A percentile compares a stretch with the other conserved stretches of the same genome.
Conservation (phyloP, 2,329 filamentous ascomycete species). For the Colletotrichum neosansevieriae region DNA sequence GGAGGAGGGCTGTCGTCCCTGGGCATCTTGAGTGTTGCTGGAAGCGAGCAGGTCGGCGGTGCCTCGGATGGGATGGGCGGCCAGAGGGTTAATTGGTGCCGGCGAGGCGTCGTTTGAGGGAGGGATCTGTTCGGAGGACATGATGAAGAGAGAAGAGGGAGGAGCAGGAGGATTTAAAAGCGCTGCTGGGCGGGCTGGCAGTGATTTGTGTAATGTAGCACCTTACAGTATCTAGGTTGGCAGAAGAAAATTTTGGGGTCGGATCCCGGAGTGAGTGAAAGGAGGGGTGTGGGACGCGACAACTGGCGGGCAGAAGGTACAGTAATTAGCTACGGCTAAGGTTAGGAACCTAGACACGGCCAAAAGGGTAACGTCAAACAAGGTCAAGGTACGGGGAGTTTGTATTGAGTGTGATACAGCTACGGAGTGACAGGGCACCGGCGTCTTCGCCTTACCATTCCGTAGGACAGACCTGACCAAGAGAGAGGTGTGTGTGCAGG, state of each 20-base stretch:
- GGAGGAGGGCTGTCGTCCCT: constrained; percentile 73
- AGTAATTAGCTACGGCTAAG: constrained; percentile 2
- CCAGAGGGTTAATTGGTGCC: constrained; percentile 47
- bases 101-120: constrained; percentile 37
- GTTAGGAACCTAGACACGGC: constrained; percentile 1
- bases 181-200: constrained; percentile 43
- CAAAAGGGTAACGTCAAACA: neutral
- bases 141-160: constrained; percentile 50
- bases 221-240: constrained; percentile 20
- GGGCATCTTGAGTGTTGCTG: constrained; percentile 64
- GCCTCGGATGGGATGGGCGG: constrained; percentile 47
- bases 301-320: constrained; percentile 12
- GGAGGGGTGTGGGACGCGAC: constrained; percentile 36
- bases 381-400: constrained; percentile 29
- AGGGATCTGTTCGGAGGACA: constrained; percentile 45
- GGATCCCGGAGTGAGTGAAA: constrained; percentile 40
- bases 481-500: constrained; percentile 22
- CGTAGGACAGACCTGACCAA: constrained; percentile 10
- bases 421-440: constrained; percentile 29
- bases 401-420: constrained; percentile 30
- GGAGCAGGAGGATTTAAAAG: constrained; percentile 42
- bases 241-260: constrained; percentile 42
- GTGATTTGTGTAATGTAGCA: constrained; percentile 38
- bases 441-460: constrained; percentile 4
- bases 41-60: constrained; percentile 45